phyloP scores from a whole-genome alignment of 352 stramenopile species.

The Pythium sukuiense region DNA sequence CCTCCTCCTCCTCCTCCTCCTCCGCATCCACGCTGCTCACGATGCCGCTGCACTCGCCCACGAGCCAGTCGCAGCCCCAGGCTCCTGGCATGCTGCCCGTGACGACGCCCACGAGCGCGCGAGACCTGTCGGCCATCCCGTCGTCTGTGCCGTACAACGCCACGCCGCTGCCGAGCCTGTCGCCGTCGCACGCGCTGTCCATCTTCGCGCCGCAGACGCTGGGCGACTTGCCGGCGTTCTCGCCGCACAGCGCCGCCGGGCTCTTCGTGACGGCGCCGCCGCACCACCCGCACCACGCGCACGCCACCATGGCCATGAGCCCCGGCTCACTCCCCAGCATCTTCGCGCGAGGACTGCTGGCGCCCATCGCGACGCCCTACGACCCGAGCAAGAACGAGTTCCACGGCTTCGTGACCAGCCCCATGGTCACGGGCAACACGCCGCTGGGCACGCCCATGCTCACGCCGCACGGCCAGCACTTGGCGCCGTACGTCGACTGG shows the following conservation, averaged over 20 bases:
- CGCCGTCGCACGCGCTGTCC: conserved; percentile 28
- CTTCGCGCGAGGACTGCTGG: conserved; percentile 27
- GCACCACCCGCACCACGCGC: conserved; percentile 10
- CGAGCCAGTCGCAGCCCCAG: neutral
- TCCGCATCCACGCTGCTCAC: neutral
- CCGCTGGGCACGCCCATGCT: conserved; percentile 29
- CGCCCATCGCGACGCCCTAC: conserved; percentile 32
- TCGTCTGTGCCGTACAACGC: conserved; percentile 24
- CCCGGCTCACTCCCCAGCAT: conserved; percentile 27
- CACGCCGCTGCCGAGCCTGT: conserved; percentile 19
- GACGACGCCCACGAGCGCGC: conserved; percentile 2
- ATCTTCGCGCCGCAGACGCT: conserved; percentile 32
- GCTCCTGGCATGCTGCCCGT: neutral
- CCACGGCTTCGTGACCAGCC: conserved; percentile 25
- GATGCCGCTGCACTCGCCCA: neutral
- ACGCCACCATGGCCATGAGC: conserved; percentile 24
- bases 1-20: neutral
- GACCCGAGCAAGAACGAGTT: conserved; percentile 24
- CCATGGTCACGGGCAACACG: conserved; percentile 28
- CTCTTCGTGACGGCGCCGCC: conserved; percentile 28
- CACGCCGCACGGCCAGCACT: conserved; percentile 23
- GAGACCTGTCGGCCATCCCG: conserved; percentile 22
- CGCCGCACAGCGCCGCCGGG: neutral
- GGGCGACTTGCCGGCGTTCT: conserved; percentile 17
- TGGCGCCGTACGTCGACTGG: conserved; percentile 31